Evolutionary conservation across 2,329 filamentous ascomycete species (phyloP), one percentile per base, ranked within the genome.

Genomic region (Cladosporium sp.): DNA sequence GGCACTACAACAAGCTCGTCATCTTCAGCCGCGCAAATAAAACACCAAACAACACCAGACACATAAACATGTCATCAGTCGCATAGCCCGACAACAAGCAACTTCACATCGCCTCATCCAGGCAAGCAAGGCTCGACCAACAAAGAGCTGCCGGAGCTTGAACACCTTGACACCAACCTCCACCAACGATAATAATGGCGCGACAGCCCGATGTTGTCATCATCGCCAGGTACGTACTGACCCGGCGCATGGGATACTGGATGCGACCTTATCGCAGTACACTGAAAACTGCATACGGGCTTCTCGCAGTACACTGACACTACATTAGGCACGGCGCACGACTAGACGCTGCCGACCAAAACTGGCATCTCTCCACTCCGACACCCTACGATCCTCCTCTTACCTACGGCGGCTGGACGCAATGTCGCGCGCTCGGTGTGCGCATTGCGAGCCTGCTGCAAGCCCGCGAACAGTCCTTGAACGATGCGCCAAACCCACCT

Each of bases 381-480:
- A 91, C 89, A 5, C 93, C 93, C 2, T 98, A 97, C 74, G 92
- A 98, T 58, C 88, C 93, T 57, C 93, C 93, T 43, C 77, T 98
- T 51, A 95, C 91, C 2, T 97, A 96, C 65, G 88, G 88, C 59
- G 93, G 93, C 57, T 96, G 93, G 86, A 81, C 85, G 12, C 93
- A 97, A 69, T 85, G 87, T 48, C 84, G 86, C 59, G 82, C 84
- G 4, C 79, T 96, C 19, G 93, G 93, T 13, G 78, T 83, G 54
- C 84, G 89, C 53, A 96, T 98, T 55, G 86, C 82, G n/a, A 83
- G 77, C 59, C 81, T 95, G 25, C 67, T 86, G 13, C 67, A 77
- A 50, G 70, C 72, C 33, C 68, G 75, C 22, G 76, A 78, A 58
- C 67, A 63, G 45, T 64, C 30, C 13, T 18, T 38, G 18, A 38